phyloP scores from a whole-genome alignment of 345 rosid genomes.

The Hibiscus syriacus region DNA sequence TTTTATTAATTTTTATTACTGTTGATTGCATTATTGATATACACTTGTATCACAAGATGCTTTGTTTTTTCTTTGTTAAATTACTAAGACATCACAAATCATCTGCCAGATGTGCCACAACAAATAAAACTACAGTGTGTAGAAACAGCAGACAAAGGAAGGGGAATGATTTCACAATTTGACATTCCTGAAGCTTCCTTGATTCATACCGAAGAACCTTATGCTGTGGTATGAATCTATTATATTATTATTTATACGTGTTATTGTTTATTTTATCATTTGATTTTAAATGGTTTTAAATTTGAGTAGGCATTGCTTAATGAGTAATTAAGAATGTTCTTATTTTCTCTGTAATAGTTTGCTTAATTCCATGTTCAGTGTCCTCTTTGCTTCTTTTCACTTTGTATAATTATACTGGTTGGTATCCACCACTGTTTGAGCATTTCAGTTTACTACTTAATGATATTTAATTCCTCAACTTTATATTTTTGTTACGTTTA shows the following conservation, averaged over 20 bases:
- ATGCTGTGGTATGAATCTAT: slow-evolving; percentile 44
- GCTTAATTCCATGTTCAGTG: neutral
- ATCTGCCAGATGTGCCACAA: slow-evolving; percentile 35
- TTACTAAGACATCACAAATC: slow-evolving; percentile 8
- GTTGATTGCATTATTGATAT: neutral
- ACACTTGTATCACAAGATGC: neutral
- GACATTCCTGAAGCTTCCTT: slow-evolving; percentile 65
- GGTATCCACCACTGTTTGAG: neutral
- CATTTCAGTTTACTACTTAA: neutral
- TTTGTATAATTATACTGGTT: neutral
- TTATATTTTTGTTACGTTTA: neutral
- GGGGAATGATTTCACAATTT: slow-evolving; percentile 54
- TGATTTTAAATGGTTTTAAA: neutral
- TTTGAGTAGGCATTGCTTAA: slow-evolving; percentile 1
- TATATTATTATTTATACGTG: neutral
- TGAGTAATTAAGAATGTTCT: neutral
- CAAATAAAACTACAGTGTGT: slow-evolving; percentile 39
- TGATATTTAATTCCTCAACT: neutral
- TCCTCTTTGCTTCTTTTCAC: neutral
- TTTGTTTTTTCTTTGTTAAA: neutral
- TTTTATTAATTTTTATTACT: neutral
- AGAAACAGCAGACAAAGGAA: slow-evolving; percentile 57
- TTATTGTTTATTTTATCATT: neutral
- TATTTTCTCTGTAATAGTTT: neutral
- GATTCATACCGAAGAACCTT: slow-evolving; percentile 69